Evolutionary conservation across 192 early-diverging fungal genomes (phyloP).

Genomic region (Backusella luteola): DNA sequence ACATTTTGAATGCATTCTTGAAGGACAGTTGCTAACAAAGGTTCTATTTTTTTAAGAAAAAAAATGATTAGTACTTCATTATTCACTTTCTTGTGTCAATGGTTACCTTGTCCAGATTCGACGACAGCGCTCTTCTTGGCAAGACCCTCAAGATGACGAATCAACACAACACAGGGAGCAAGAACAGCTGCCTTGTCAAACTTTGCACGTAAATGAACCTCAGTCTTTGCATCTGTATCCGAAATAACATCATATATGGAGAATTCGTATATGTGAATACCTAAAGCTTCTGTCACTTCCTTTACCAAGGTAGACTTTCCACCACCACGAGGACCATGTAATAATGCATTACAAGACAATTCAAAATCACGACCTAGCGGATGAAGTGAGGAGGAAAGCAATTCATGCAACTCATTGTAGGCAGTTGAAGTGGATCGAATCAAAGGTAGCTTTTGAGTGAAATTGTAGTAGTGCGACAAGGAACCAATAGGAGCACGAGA

Average conservation of each 20-base stretch:
- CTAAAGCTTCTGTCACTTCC: conserved; percentile 66
- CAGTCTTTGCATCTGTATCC: conserved; percentile 82
- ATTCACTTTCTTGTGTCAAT: background rate
- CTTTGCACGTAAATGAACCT: conserved; percentile 67
- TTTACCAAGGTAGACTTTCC: conserved; percentile 77
- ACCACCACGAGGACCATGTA: conserved; percentile 80
- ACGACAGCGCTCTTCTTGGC: conserved; percentile 55
- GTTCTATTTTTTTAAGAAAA: conserved; percentile 30
- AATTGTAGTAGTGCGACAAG: conserved; percentile 27
- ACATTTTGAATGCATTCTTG: conserved; percentile 57
- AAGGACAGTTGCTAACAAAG: conserved; percentile 54
- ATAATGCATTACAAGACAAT: conserved; percentile 66
- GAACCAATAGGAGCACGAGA: conserved; percentile 51
- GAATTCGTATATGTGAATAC: conserved; percentile 76
- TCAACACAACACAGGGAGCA: conserved; percentile 82
- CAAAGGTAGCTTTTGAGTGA: conserved; percentile 32
- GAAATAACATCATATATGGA: conserved; percentile 78
- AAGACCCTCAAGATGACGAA: conserved; percentile 78
- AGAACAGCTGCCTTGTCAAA: conserved; percentile 76
- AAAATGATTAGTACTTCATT: background rate
- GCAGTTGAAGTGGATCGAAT: conserved; percentile 37
- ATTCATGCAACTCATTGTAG: conserved; percentile 50
- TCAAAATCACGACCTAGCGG: conserved; percentile 67
- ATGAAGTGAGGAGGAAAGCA: conserved; percentile 71
- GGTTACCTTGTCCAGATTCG: conserved; percentile 55